Evolutionary conservation across 148 eudicot genomes (phyloP).

Genomic region (Chenopodium album): DNA sequence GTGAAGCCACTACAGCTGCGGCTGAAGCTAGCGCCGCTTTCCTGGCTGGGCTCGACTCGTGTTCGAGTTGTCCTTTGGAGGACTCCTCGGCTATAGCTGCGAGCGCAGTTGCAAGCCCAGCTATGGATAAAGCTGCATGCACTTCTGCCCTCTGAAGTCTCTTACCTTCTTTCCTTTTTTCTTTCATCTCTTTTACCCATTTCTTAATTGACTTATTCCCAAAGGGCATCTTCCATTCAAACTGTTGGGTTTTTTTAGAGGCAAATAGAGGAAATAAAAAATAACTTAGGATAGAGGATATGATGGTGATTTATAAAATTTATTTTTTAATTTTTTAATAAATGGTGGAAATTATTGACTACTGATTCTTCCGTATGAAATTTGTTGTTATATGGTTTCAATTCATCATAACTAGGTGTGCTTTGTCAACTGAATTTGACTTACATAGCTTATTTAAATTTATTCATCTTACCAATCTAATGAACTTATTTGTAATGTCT

Average conservation of each 20-base stretch:
- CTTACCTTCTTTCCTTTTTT: constrained; percentile 75
- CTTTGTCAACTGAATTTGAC: too few species aligned
- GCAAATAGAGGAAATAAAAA: not conserved
- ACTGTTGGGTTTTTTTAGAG: constrained; percentile 31
- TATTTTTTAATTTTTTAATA: too few species aligned
- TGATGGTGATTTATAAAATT: not conserved
- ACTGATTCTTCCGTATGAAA: too few species aligned
- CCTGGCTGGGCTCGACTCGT: constrained; percentile 38
- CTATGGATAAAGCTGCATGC: constrained; percentile 92
- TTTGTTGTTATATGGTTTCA: too few species aligned
- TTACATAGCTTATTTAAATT: too few species aligned
- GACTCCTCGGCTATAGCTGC: constrained; percentile 86
- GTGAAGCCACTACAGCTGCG: constrained; percentile 86
- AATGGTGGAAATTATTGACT: too few species aligned
- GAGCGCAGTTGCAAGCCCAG: constrained; percentile 90
- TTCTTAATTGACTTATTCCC: constrained; percentile 66
- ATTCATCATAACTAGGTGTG: too few species aligned
- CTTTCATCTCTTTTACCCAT: constrained; percentile 81
- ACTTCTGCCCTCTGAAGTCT: constrained; percentile 90
- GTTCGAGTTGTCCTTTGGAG: constrained; percentile 31
- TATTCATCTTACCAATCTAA: too few species aligned
- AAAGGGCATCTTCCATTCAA: constrained; percentile 72
- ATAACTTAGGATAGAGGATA: not conserved
- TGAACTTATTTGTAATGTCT: too few species aligned
- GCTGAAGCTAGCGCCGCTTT: constrained; percentile 78